Base-by-base conservation (phyloP, 345 rosid genomes). In the Murraya paniculata region DNA sequence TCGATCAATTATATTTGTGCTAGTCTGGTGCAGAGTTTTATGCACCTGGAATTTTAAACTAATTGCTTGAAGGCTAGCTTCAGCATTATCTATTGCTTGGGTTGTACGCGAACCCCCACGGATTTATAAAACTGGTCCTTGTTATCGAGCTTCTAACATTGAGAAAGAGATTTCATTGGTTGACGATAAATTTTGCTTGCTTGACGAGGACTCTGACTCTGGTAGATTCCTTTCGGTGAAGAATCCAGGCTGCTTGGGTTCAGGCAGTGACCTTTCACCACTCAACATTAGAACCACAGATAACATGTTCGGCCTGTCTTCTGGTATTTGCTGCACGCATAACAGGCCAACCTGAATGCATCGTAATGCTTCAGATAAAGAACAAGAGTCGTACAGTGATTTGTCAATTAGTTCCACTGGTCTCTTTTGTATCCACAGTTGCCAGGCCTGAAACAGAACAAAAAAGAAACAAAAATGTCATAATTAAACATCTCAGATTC, bases 201-300 rank as follows among this genome's bases (percentile, higher is more conserved):
- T 39, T 21, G 81, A 55, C 55, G 84, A 81, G 38, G 76, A 77
- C 18, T 56, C 67, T 4, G 72, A 14, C 28, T 73, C 72, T 24
- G 56, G 30, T 22, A 60, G 18, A 67, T 78, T 75, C 41, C 81
- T 74, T 50, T 81, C 78, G 7, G 30, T 77, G 78, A 72, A 81
- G 53, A 78, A 78, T 9, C 84, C 79, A 21, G 84, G 84, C 53
- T 77, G 78, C 24, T 73, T 81, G 21, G 81, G 84, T 56, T 11
- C 18, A 13, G 50, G 50, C 50, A 45, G 50, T 45, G 50, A 45
- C 50, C 50, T 45, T 45, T 45, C 80, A 48, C 85, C 53, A 5
- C 73, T 62, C 70, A 78, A 24, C 82, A 70, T 74, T 33, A 71
- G 45, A 27, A 73, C 78, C 64, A 78, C 78, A 45, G 69, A 48